Base-by-base conservation (phyloP, 768 basidiomycete genomes). In the Cystobasidiopsis lactophilus region DNA sequence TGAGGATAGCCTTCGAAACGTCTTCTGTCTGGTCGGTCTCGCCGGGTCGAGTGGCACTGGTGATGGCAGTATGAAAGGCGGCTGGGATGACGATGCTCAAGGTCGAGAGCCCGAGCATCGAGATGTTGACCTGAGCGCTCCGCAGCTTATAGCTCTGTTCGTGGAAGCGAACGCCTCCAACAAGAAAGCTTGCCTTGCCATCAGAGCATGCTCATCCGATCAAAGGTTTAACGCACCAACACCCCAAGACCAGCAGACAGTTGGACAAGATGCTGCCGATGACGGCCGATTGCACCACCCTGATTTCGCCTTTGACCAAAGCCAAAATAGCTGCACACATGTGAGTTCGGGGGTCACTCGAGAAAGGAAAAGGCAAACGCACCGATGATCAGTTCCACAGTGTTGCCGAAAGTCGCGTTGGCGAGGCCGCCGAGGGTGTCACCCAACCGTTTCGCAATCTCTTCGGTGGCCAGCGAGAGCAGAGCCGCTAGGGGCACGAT, bases 241-340 rank as follows among this genome's bases (percentile, higher is more conserved):
- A 86, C 84, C 84, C 84, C 29, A 85, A 72, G 18, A 86, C 77
- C 47, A 88, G 72, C 31, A 85, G 45, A 18, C 82, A 69, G 66
- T 84, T 85, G 61, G 78, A 80, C 16, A 88, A 67, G 65, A 88
- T 83, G 1, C 79, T 77, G 1, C 85, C 85, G 52, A 88, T 73
- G 52, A 86, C 69, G 10, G 82, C 77, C 0, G 82, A 78, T 63
- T 88, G 84, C 2, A 88, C 83, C 26, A 88, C 73, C 21, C 72
- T 70, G 7, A 88, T 68, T 64, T 88, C 79, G 61, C 85, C 62
- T 51, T 83, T 80, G 19, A 72, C 68, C 52, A 88, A 68, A 0
- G 84, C 85, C 43, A 79, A 82, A 48, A 85, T 77, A 77, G 59
- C 54, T n/a, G n/a, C n/a, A n/a, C n/a, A n/a, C n/a, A n/a, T n/a